These are phyloP conservation scores for Didymella keratinophila DNA, from an alignment of 2,329 filamentous ascomycete genomes.

Conservation along the genomic window DNA sequence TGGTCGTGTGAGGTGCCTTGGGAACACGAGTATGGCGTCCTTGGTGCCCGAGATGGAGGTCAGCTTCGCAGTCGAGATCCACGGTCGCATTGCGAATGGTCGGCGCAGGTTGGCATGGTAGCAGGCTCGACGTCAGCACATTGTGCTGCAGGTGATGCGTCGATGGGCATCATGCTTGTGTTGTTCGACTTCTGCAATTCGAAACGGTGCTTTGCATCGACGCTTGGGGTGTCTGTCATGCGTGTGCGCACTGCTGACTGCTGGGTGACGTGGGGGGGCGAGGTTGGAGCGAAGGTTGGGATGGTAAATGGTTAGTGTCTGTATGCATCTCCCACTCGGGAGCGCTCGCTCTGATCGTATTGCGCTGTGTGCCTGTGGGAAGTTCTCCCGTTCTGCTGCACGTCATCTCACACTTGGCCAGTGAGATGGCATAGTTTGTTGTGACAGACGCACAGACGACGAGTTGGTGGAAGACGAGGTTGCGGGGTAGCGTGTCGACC, in stretches of 20 bases:
- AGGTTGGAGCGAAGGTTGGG: not conserved
- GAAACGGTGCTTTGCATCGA: constrained; percentile 1
- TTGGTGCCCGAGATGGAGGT: not conserved
- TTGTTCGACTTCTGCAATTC: not conserved
- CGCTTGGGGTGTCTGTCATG: not conserved
- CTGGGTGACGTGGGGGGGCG: constrained; percentile 12
- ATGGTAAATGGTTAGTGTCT: not conserved
- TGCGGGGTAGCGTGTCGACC: constrained; percentile 33
- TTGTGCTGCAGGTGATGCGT: not conserved
- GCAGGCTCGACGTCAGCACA: constrained; percentile 5
- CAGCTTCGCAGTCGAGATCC: not conserved
- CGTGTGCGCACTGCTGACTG: constrained; percentile 17
- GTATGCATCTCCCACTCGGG: constrained; percentile 1
- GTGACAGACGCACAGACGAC: constrained; percentile 21
- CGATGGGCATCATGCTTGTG: not conserved
- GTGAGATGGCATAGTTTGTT: constrained; percentile 5
- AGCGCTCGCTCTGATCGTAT: constrained; percentile 13
- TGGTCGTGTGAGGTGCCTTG: constrained; percentile 1
- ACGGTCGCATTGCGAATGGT: not conserved
- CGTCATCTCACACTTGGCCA: constrained; percentile 17
- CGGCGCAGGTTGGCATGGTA: constrained; percentile 4
- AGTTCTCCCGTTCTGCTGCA: constrained; percentile 16
- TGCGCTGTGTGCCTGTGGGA: constrained; percentile 5
- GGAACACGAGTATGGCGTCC: constrained; percentile 1
- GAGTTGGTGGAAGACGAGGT: constrained; percentile 15